A percentile compares a stretch with the other conserved stretches of the same genome.
Conservation (phyloP, 768 basidiomycete genomes). For the Rhodotorula paludigena region DNA sequence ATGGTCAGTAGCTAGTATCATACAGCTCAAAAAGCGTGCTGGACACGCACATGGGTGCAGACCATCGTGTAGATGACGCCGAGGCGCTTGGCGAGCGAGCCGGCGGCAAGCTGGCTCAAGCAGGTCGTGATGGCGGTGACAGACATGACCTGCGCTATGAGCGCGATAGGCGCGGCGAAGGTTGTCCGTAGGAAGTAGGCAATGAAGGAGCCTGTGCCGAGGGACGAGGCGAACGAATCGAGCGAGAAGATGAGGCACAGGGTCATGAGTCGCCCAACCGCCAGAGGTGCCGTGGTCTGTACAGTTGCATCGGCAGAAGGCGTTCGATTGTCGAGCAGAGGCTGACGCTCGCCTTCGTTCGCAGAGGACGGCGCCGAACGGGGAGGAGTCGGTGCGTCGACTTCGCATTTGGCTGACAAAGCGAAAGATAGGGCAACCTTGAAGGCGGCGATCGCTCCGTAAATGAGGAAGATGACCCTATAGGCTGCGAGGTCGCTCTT, state of each 20-base stretch:
- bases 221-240: conserved; percentile 30
- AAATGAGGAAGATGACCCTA: conserved; percentile 15
- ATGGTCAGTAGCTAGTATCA: too few species aligned
- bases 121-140: conserved; percentile 15
- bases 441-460: conserved; percentile 6
- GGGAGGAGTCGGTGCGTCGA: conserved; percentile 2
- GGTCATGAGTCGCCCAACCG: conserved; percentile 18
- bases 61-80: conserved; percentile 33
- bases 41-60: conserved; percentile 15
- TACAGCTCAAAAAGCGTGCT: not conserved
- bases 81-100: conserved; percentile 5
- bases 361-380: rapidly evolving
- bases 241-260: conserved; percentile 30
- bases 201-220: conserved; percentile 28
- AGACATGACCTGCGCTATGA: conserved; percentile 27
- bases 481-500: not conserved
- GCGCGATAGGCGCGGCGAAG: conserved; percentile 1
- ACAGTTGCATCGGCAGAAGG: conserved; percentile 2
- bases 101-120: conserved; percentile 18
- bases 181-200: conserved; percentile 22
- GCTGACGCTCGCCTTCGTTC: conserved; percentile 15
- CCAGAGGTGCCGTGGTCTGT: not conserved
- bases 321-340: conserved; percentile 4
- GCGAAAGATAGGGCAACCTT: conserved; percentile 20
- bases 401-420: conserved; percentile 13